Conservation (phyloP, 2,329 filamentous ascomycete genomes). For the Furcasterigmium furcatum region DNA sequence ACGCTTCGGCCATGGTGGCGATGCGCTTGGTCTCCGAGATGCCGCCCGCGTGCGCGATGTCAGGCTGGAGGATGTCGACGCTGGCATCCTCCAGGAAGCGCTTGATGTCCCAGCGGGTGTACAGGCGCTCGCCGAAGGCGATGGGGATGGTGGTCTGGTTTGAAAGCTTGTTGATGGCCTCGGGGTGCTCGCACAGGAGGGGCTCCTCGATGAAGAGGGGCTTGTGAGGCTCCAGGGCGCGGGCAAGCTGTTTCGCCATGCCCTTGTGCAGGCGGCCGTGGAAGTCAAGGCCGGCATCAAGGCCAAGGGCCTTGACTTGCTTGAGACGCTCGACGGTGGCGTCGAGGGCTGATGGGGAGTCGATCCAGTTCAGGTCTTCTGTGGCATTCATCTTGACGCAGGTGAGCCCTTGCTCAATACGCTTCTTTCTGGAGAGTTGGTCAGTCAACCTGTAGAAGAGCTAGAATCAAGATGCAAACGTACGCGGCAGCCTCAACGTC, state of each 20-base stretch:
- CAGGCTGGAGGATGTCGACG: constrained; percentile 65
- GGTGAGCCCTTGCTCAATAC: constrained; percentile 53
- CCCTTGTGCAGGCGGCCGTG: constrained; percentile 67
- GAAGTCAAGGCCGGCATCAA: constrained; percentile 67
- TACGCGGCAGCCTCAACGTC: constrained; percentile 58
- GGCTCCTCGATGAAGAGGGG: constrained; percentile 68
- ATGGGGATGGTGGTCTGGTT: constrained; percentile 56
- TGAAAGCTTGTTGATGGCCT: constrained; percentile 55
- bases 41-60: constrained; percentile 61
- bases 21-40: constrained; percentile 63
- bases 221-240: constrained; percentile 55
- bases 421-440: constrained; percentile 34
- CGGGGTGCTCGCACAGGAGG: constrained; percentile 57
- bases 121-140: constrained; percentile 62
- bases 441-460: background rate
- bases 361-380: constrained; percentile 65
- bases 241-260: constrained; percentile 67
- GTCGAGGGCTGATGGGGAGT: constrained; percentile 55
- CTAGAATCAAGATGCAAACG: constrained; percentile 15
- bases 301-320: constrained; percentile 58
- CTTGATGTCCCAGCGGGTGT: constrained; percentile 64
- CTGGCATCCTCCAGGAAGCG: constrained; percentile 58
- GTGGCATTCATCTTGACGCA: constrained; percentile 70
- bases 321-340: constrained; percentile 58
- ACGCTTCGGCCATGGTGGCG: constrained; percentile 61